These are phyloP conservation scores for Aureobasidium sp. DNA, from an alignment of 2,329 filamentous ascomycete genomes.

Conservation along the genomic window DNA sequence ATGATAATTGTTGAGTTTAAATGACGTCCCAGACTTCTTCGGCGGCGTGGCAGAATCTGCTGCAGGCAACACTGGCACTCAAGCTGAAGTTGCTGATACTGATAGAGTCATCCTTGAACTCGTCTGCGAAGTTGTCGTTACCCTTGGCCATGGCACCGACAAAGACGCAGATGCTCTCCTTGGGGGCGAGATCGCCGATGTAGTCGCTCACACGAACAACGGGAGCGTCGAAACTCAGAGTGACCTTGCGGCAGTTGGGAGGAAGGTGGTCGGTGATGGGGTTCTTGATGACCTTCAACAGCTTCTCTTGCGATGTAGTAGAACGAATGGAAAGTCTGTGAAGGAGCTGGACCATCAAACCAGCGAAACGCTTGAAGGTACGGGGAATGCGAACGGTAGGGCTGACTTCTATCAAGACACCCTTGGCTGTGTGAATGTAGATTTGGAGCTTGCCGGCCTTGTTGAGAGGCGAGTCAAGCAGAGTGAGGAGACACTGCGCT, in stretches of 20 bases:
- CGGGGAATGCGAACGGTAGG: constrained; percentile 96
- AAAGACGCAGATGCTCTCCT: constrained; percentile 95
- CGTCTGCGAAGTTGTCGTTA: constrained; percentile 88
- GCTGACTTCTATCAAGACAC: constrained; percentile 94
- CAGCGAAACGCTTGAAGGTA: constrained; percentile 98
- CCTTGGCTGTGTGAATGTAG: constrained; percentile 96
- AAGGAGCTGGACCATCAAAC: constrained; percentile 95
- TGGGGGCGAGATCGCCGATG: constrained; percentile 65
- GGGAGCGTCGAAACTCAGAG: constrained; percentile 85
- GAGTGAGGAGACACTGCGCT: constrained; percentile 81
- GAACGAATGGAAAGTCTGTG: constrained; percentile 94
- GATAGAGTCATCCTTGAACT: constrained; percentile 92
- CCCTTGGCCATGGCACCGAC: constrained; percentile 99
- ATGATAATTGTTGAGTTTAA: constrained; percentile 41
- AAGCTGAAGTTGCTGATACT: constrained; percentile 97
- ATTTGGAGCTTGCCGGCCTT: constrained; percentile 97
- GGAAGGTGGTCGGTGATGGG: constrained; percentile 95
- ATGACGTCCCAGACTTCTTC: constrained; percentile 95
- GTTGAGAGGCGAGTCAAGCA: constrained; percentile 97
- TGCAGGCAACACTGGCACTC: constrained; percentile 95
- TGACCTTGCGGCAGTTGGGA: constrained; percentile 95
- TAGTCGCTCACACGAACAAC: constrained; percentile 86
- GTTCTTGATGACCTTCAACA: constrained; percentile 95
- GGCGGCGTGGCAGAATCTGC: constrained; percentile 98
- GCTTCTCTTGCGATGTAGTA: constrained; percentile 94